Evolutionary conservation across 768 basidiomycete genomes (phyloP).

Genomic region (Lanmaoa pseudosensibilis): DNA sequence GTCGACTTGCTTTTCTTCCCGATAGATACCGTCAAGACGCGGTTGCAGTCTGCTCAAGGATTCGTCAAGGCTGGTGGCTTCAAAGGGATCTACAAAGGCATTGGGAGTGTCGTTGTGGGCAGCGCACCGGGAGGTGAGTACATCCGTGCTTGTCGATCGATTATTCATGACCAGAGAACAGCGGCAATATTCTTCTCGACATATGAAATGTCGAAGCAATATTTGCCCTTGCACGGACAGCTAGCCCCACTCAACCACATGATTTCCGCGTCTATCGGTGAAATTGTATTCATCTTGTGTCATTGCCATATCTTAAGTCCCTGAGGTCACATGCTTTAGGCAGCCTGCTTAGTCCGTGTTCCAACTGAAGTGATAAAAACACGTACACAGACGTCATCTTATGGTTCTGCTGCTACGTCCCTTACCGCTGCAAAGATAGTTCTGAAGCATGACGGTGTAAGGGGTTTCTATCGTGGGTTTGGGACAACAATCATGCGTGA

Average conservation of each 20-base stretch:
- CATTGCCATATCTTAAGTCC: constrained; percentile 6
- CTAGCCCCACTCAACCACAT: constrained; percentile 66
- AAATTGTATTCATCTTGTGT: constrained; percentile 45
- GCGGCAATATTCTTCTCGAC: constrained; percentile 95
- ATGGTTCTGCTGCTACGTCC: constrained; percentile 63
- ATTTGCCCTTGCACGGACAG: constrained; percentile 58
- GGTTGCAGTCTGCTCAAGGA: constrained; percentile 85
- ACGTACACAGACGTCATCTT: constrained; percentile 82
- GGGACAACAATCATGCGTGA: constrained; percentile 73
- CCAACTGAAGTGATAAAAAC: constrained; percentile 98
- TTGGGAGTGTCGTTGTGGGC: constrained; percentile 92
- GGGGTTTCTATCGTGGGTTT: constrained; percentile 88
- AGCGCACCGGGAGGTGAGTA: constrained; percentile 89
- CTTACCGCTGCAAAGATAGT: constrained; percentile 57
- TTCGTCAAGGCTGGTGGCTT: constrained; percentile 87
- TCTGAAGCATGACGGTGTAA: constrained; percentile 59
- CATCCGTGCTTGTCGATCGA: not conserved
- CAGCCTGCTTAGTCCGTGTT: constrained; percentile 90
- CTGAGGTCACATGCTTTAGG: constrained; percentile 40
- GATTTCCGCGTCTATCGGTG: constrained; percentile 57
- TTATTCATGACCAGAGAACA: constrained; percentile 32
- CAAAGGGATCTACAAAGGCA: constrained; percentile 85
- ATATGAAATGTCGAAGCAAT: constrained; percentile 85
- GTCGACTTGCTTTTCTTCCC: constrained; percentile 97
- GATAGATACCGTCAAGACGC: constrained; percentile 95